Evolutionary conservation across 768 basidiomycete genomes (phyloP).

Genomic region (Crepidotus variabilis): DNA sequence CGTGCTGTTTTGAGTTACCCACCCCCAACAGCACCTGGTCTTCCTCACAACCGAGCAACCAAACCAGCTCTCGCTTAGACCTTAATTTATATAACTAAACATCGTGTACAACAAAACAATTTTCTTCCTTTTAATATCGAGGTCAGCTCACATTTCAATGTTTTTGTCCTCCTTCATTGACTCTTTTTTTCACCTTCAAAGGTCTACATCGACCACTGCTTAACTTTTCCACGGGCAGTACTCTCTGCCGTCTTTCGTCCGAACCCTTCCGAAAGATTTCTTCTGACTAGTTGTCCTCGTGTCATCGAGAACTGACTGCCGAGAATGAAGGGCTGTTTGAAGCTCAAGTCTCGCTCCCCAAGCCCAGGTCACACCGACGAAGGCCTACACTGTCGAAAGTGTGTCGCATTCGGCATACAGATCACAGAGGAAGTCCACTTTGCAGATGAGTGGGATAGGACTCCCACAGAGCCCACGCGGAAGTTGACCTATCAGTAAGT

Average conservation of each 20-base stretch:
- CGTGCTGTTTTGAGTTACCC: background rate
- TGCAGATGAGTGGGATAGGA: conserved; percentile 81
- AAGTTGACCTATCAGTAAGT: conserved; percentile 68
- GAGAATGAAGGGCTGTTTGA: conserved; percentile 1
- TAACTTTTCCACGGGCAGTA: background rate
- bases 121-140: background rate
- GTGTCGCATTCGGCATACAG: conserved; percentile 57
- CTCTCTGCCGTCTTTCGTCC: background rate
- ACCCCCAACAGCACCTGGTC: background rate
- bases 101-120: background rate
- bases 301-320: background rate
- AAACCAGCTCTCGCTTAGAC: background rate
- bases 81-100: background rate
- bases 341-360: background rate
- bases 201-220: background rate
- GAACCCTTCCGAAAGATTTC: background rate
- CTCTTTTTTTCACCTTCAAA: background rate
- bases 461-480: conserved; percentile 60
- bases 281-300: background rate
- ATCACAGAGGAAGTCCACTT: conserved; percentile 54
- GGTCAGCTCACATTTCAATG: background rate
- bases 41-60: background rate
- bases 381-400: conserved; percentile 34
- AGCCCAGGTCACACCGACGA: background rate
- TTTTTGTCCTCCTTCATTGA: background rate